phyloP scores from a whole-genome alignment of 1,284 basidiomycete genomes.

The Paramarasmius palmivorus region DNA sequence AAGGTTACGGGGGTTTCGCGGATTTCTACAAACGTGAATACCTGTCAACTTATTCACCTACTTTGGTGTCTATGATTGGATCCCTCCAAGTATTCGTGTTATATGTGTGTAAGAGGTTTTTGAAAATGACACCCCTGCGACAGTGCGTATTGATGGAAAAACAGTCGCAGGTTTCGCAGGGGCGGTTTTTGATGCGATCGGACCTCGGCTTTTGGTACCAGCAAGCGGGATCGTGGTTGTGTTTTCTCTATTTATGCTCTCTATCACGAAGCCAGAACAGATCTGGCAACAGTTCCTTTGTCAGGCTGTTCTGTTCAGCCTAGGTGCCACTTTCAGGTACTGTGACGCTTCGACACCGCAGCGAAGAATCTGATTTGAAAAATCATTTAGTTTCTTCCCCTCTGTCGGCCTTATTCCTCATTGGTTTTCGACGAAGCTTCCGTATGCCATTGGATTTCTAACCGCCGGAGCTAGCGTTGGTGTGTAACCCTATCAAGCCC shows the following conservation, averaged over 20 bases:
- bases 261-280: constrained; percentile 25
- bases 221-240: constrained; percentile 21
- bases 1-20: constrained; percentile 23
- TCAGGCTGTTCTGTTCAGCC: constrained; percentile 24
- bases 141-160: not conserved
- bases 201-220: constrained; percentile 26
- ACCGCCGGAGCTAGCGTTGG: constrained; percentile 19
- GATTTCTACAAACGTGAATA: constrained; percentile 26
- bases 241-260: constrained; percentile 26
- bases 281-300: constrained; percentile 30
- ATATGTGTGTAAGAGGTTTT: constrained; percentile 22
- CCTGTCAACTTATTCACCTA: constrained; percentile 26
- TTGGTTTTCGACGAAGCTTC: constrained; percentile 23
- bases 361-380: not conserved
- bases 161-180: constrained; percentile 20
- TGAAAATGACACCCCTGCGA: not conserved
- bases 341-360: constrained; percentile 3
- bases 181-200: constrained; percentile 25
- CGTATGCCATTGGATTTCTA: constrained; percentile 23
- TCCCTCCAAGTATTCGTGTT: constrained; percentile 28
- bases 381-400: constrained; percentile 22
- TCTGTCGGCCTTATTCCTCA: constrained; percentile 22
- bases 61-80: constrained; percentile 28
- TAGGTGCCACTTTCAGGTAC: constrained; percentile 26
- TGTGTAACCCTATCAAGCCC: not conserved